Evolutionary conservation across 257 asterid genomes (phyloP), one percentile per base, ranked within the genome.

Genomic region (Striga asiatica): DNA sequence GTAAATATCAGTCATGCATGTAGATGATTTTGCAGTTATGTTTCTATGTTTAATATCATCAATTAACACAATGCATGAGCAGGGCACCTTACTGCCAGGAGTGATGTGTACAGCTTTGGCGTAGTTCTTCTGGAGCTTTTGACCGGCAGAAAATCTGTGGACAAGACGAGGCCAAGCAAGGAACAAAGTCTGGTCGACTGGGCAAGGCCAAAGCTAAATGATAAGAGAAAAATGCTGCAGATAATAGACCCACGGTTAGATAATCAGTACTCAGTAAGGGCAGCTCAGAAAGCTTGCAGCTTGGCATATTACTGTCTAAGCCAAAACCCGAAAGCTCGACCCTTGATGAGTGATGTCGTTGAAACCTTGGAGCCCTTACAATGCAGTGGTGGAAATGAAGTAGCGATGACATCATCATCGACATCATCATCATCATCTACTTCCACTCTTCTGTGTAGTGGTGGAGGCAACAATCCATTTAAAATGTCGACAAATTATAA

Each of bases 11-110:
- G n/a, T n/a, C n/a, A n/a, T n/a, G n/a, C n/a, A n/a, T n/a, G n/a
- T n/a, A n/a, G n/a, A n/a, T n/a, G n/a, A n/a, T n/a, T n/a, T n/a
- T n/a, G n/a, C n/a, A n/a, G n/a, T n/a, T n/a, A n/a, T n/a, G n/a
- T n/a, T n/a, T n/a, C n/a, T n/a, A n/a, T n/a, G n/a, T n/a, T n/a
- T n/a, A n/a, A n/a, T n/a, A n/a, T n/a, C n/a, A n/a, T n/a, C n/a
- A n/a, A n/a, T n/a, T n/a, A n/a, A n/a, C n/a, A n/a, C n/a, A n/a
- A n/a, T n/a, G 71, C 45, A 27, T 65, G 74, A 64, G 57, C 82
- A 89, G 97, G 99, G 50, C 99, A 92, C 68, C 95, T 92, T 57
- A 92, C 99, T 46, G 95, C 95, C 35, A 82, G 99, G 77, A 92
- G 99, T 66, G 99, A 88, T 43, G 99, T 92, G 27, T 92, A 92